Percentiles rank a stretch among this genome's conserved stretches.
phyloP scores from a whole-genome alignment of 805 yeast genomes.

The Saturnispora zaruensis region DNA sequence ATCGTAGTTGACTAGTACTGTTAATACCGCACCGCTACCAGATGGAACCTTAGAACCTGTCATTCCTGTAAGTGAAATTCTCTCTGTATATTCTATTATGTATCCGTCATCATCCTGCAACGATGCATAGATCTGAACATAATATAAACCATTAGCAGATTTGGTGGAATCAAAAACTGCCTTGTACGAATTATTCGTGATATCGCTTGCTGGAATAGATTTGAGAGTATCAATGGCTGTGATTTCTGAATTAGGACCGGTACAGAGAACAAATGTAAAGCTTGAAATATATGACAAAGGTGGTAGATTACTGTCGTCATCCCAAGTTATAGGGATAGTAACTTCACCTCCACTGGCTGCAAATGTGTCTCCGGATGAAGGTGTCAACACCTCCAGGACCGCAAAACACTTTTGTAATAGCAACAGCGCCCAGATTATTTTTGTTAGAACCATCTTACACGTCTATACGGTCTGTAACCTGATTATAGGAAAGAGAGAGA shows the following conservation, averaged over 20 bases:
- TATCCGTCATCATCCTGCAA: slow-evolving; percentile 33
- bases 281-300: slow-evolving; percentile 33
- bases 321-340: slow-evolving; percentile 43
- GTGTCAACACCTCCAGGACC: slow-evolving; percentile 32
- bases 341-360: slow-evolving; percentile 33
- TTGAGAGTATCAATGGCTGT: slow-evolving; percentile 31
- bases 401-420: neutral
- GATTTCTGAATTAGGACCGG: slow-evolving; percentile 53
- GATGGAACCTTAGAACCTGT: slow-evolving; percentile 49
- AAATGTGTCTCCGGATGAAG: slow-evolving; percentile 32
- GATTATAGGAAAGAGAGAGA: neutral
- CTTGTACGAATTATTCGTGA: slow-evolving; percentile 31
- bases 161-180: slow-evolving; percentile 35
- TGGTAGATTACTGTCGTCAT: slow-evolving; percentile 45
- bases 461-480: neutral
- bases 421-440: neutral
- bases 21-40: slow-evolving; percentile 41
- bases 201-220: slow-evolving; percentile 23
- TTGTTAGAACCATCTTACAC: neutral
- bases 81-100: slow-evolving; percentile 57
- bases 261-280: slow-evolving; percentile 52
- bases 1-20: slow-evolving; percentile 29
- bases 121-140: slow-evolving; percentile 55
- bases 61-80: slow-evolving; percentile 66
- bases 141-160: slow-evolving; percentile 62